Base-by-base conservation (phyloP, 768 basidiomycete species). In the Boletus speciosus region DNA sequence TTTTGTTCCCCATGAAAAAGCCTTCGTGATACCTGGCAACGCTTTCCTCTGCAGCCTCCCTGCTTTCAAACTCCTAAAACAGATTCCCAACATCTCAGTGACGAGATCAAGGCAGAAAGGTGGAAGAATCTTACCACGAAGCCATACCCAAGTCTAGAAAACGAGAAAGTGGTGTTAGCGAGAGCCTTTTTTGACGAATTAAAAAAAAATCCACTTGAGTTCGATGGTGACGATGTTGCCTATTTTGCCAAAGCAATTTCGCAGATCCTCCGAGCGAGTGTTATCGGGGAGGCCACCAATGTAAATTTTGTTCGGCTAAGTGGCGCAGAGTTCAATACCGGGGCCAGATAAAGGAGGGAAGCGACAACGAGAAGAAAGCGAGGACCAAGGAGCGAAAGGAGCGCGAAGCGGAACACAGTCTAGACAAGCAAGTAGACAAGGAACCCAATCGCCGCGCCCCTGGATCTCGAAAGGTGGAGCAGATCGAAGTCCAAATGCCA, bases 291-390 rank as follows among this genome's bases (percentile, higher is more conserved):
- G 81, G 60, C 90, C 90, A 68, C 91, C 91, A 67, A 94, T 84
- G 71, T 94, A 94, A 71, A 94, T 86, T 76, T 94, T 94, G 76
- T 91, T 92, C 76, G 90, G 86, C 90, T 93, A 81, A 76, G 78
- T 76, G 77, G 80, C 78, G 81, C 75, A 83, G 78, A 71, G 80
- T 67, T 85, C 76, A 85, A 83, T 83, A 83, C 81, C 75, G 65
- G 47, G 79, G 69, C 69, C 71, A 75, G 74, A 80, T 75, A 78
- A 70, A 74, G 70, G 71, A 70, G 69, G 67, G 77, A 76, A 74
- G 57, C 63, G 62, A 79, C 66, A 71, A 75, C 69, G 76, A 78
- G 71, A 76, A 76, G 71, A 71, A 67, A 67, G 66, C 67, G 62
- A 71, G 72, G 59, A 61, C 62, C 73, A 73, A 74, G 71, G 71